Evolutionary conservation across 2,329 filamentous ascomycete genomes (phyloP).

Genomic region (Corynespora cassiicola): DNA sequence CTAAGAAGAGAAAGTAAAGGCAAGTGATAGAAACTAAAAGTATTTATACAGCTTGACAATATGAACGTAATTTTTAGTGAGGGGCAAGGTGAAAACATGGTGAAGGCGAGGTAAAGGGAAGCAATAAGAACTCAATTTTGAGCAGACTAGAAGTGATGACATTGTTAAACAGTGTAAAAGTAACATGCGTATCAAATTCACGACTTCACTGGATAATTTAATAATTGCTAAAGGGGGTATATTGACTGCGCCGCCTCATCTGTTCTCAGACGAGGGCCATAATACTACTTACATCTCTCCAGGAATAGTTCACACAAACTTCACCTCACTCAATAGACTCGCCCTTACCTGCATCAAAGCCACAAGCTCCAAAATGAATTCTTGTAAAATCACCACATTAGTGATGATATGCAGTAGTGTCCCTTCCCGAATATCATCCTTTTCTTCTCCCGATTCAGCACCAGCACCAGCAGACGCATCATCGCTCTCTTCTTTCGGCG

Average conservation of each 20-base stretch:
- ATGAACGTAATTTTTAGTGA: no score
- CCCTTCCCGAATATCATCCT: constrained; percentile 46
- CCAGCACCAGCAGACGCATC: constrained; percentile 17
- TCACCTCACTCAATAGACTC: constrained; percentile 55
- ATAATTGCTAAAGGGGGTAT: constrained; percentile 9
- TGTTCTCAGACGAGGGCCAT: no score
- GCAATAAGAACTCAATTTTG: no score
- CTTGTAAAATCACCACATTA: constrained; percentile 58
- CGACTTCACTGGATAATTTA: no score
- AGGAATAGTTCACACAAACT: constrained; percentile 35
- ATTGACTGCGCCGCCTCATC: constrained; percentile 1
- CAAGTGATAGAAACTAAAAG: background rate
- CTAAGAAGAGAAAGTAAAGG: constrained; percentile 1
- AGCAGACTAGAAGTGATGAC: no score
- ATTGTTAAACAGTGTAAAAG: no score
- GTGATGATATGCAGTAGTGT: constrained; percentile 58
- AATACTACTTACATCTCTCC: background rate
- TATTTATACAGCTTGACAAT: no score
- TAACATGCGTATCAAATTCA: no score
- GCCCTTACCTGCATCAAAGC: constrained; percentile 57
- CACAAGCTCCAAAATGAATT: constrained; percentile 57
- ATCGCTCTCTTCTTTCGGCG: constrained; percentile 30
- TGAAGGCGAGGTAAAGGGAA: no score
- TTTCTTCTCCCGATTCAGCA: constrained; percentile 20
- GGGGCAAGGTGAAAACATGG: no score